A percentile compares a stretch with the other conserved stretches of the same genome.
These are phyloP conservation scores for Onygenales sp. DNA, from an alignment of 2,329 filamentous ascomycete species.

Conservation along the genomic window DNA sequence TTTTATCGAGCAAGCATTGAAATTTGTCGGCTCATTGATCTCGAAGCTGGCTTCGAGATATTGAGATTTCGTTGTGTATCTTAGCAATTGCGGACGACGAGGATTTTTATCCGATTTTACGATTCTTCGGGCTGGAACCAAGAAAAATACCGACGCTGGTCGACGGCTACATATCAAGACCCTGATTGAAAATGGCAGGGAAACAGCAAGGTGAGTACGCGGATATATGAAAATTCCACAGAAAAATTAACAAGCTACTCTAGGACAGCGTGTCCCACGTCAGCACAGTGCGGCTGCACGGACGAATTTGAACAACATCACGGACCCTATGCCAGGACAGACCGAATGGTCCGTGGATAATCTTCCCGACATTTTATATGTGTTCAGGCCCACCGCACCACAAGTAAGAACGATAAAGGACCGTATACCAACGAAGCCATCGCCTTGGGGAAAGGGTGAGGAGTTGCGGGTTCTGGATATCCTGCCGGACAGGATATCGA, in stretches of 20 bases:
- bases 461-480: conserved; percentile 14
- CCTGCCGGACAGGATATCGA: conserved; percentile 21
- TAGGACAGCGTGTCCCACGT: conserved; percentile 3
- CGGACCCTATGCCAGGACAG: conserved; percentile 11
- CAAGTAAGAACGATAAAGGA: conserved; percentile 1
- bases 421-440: conserved; percentile 7
- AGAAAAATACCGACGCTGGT: background rate
- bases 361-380: conserved; percentile 20
- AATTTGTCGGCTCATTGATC: background rate
- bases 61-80: background rate
- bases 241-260: background rate
- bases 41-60: conserved; percentile 4
- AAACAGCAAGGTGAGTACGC: background rate
- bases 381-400: conserved; percentile 9
- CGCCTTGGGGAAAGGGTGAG: conserved; percentile 7
- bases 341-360: conserved; percentile 15
- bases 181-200: background rate
- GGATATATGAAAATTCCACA: background rate
- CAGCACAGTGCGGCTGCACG: conserved; percentile 3
- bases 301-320: conserved; percentile 5
- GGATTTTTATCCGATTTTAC: background rate
- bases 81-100: background rate
- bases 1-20: background rate
- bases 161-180: background rate
- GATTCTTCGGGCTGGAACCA: background rate